Evolutionary conservation across 2,329 filamentous ascomycete species (phyloP), one percentile per base, ranked within the genome.

Genomic region (Fusarium sp.): DNA sequence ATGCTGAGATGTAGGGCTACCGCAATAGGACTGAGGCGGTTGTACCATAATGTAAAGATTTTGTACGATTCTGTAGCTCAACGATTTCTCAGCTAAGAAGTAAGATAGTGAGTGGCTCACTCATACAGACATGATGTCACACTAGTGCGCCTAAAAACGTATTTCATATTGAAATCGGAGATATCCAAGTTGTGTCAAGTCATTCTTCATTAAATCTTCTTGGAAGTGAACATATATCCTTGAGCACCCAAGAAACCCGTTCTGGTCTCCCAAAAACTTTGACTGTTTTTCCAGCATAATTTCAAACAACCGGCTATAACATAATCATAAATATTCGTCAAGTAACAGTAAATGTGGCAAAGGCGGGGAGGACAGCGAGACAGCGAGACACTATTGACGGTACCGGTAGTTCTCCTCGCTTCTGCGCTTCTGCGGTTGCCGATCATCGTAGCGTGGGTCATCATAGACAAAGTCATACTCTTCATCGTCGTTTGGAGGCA

Each of bases 381-480:
- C 6, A 13, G 16, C 16, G n/a, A 7, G 10, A 16, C 15, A 40
- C 62, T 72, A 76, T 50, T 71, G 61, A 39, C 67, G 69, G 39
- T 71, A 65, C 13, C 72, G 71, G 15, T 74, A 68, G 34, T 64
- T 68, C 13, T 78, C 74, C 34, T 76, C 72, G 46, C 74, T 76
- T 43, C 71, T 72, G 34, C 67, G 68, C 28, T 71, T 70, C 50
- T 66, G 68, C 10, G 68, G 59, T 28, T 72, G 67, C 40, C 70
- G 66, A n/a, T 78, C 72, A 41, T 77, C 74, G 18, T 75, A 76
- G 37, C 70, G 72, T 9, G 69, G 73, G 30, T 76, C 74, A 55
- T 78, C 77, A 44, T 78, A 77, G 31, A 73, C 71, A 61, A 73
- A 68, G 30, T 79, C 74, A 53, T 78, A 73, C 40, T 78, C 73